Base-by-base conservation (phyloP, 768 basidiomycete genomes). In the Mycena vulgaris region DNA sequence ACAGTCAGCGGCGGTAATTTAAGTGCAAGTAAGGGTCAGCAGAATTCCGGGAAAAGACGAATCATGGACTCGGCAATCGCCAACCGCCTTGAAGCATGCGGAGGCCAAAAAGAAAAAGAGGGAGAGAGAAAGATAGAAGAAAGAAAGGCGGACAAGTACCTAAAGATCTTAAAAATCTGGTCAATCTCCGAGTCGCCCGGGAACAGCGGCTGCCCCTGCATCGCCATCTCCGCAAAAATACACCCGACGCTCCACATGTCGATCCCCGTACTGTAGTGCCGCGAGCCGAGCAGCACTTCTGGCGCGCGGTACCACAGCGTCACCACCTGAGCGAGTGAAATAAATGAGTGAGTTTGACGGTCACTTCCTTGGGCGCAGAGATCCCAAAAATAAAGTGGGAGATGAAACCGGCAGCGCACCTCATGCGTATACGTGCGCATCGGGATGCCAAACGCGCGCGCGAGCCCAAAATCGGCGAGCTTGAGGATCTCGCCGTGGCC, bases 171-270 rank as follows among this genome's bases (percentile, higher is more conserved):
- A 89, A 99, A 99, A 71, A 99, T 99, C 86, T 99, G 98, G 82
- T 99, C 98, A 77, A 99, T 99, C 83, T 99, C 98, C 31, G 98
- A 99, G 83, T 99, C 98, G 6, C 98, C 98, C 28, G 98, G 98
- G 88, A 99, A 99, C 11, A 98, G 86, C 3, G 97, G 89, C 78
- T 90, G 79, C 74, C 94, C 94, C 70, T 90, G 88, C 93, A 96
- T 95, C 56, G 95, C 92, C 97, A 99, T 98, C 84, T 99, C 98
- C 19, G 97, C 97, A 77, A 98, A 95, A 79, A 99, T 99, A 78
- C 97, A 98, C 0, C 94, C 98, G 19, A 99, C 97, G 21, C 95
- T 97, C 98, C 98, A 99, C 95, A 98, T 98, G 83, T 99, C 98
- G 77, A 99, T 93, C 5, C 96, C 95, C 2, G 98, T 99, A 25